These are phyloP conservation scores for Phaeophleospora eucalypticola DNA, from an alignment of 2,329 filamentous ascomycete genomes.

Conservation along the genomic window DNA sequence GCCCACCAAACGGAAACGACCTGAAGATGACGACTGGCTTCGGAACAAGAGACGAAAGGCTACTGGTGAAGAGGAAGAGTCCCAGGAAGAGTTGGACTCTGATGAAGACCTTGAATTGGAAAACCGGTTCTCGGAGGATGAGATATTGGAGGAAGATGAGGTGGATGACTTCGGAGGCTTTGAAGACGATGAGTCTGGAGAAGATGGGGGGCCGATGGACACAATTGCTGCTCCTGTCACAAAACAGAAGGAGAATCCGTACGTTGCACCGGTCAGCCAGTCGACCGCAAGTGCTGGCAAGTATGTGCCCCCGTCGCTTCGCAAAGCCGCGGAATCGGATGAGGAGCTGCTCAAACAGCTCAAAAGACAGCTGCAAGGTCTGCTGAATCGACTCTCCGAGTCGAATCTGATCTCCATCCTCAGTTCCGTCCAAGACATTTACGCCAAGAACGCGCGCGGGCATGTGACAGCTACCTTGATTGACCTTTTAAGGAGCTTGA, in stretches of 20 bases:
- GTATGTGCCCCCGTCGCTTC: slow-evolving; percentile 85
- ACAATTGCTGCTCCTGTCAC: slow-evolving; percentile 31
- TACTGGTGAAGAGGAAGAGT: slow-evolving; percentile 26
- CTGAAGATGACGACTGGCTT: slow-evolving; percentile 60
- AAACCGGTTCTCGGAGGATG: slow-evolving; percentile 33
- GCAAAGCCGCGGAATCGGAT: slow-evolving; percentile 60
- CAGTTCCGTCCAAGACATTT: slow-evolving; percentile 75
- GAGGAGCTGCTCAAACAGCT: slow-evolving; percentile 65
- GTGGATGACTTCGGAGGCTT: slow-evolving; percentile 26
- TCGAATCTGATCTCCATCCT: slow-evolving; percentile 83
- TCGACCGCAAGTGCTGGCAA: slow-evolving; percentile 52
- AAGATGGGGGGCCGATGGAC: slow-evolving; percentile 26
- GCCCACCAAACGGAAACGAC: slow-evolving; percentile 52
- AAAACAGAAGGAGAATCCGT: slow-evolving; percentile 75
- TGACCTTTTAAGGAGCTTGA: slow-evolving; percentile 70
- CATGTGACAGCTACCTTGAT: slow-evolving; percentile 79
- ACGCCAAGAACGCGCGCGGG: slow-evolving; percentile 78
- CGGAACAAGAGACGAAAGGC: slow-evolving; percentile 55
- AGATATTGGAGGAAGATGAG: slow-evolving; percentile 25
- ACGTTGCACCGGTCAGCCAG: slow-evolving; percentile 63
- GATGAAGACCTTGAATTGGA: slow-evolving; percentile 35
- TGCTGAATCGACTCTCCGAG: slow-evolving; percentile 90
- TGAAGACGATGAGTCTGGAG: slow-evolving; percentile 34
- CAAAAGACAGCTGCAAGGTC: slow-evolving; percentile 76
- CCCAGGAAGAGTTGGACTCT: slow-evolving; percentile 14